Conservation (phyloP, 164 flowering plant genomes). For the Aristolochia contorta region DNA sequence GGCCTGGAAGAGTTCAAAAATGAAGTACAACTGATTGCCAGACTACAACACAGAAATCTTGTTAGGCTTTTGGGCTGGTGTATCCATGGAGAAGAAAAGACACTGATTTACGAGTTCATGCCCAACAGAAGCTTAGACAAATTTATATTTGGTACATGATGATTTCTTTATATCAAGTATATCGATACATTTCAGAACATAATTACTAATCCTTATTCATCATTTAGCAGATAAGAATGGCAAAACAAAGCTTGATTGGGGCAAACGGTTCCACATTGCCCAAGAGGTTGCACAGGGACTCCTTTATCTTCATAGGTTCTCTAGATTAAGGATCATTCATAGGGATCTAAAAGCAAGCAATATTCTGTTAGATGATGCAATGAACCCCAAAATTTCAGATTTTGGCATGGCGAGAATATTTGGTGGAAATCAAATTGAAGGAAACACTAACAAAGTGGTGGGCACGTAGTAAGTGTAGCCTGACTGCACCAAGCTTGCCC, state of each 20-base stretch:
- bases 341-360: slow-evolving; percentile 36
- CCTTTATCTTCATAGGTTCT: slow-evolving; percentile 23
- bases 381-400: slow-evolving; percentile 25
- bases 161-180: not conserved
- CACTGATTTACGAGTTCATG: slow-evolving; percentile 53
- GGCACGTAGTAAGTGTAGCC: slow-evolving; percentile 60
- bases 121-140: slow-evolving; percentile 5
- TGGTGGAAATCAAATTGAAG: slow-evolving; percentile 3
- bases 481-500: not conserved
- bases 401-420: slow-evolving; percentile 17
- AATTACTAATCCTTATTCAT: not conserved
- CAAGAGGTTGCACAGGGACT: slow-evolving; percentile 15
- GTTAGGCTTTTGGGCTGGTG: slow-evolving; percentile 66
- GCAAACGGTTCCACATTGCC: slow-evolving; percentile 19
- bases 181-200: not conserved
- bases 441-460: slow-evolving; percentile 44
- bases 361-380: slow-evolving; percentile 22
- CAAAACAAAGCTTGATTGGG: slow-evolving; percentile 18
- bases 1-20: slow-evolving; percentile 6
- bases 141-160: slow-evolving; percentile 6
- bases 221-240: slow-evolving; percentile 1
- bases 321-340: slow-evolving; percentile 28
- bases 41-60: slow-evolving; percentile 65
- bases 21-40: slow-evolving; percentile 6
- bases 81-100: slow-evolving; percentile 57